Base-by-base conservation (phyloP, 306 rosid species). In the Albizia julibrissin region DNA sequence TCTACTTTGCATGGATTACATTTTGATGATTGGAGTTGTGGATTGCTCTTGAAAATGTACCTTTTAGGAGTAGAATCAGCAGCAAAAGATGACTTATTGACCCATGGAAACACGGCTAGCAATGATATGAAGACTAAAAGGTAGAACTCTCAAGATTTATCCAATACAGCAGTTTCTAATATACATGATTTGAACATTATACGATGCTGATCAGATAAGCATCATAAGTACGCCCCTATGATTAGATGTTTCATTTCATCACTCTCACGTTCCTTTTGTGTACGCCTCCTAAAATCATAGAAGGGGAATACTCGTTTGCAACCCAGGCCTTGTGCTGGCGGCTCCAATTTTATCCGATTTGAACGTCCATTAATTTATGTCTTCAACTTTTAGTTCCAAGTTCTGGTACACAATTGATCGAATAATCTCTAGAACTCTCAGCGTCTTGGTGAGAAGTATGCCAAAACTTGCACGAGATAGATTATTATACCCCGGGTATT, bases 11-110 rank as follows among this genome's bases (percentile, higher is more conserved):
- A 22, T 71, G 76, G 76, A 26, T 22, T 34, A 9, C 79, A 15
- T 16, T 58, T 76, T 59, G 31, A 24, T 71, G 49, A 43, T 71
- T 43, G 74, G 47, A 69, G n/a, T 71, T 71, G 56, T 71, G 75
- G 75, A 44, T 71, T 71, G 75, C 34, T 71, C 58, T 71, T 71
- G 58, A 42, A 43, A 42, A 40, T 22, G 56, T 43, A 31, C 4
- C 39, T 10, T 71, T 71, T 71, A 43, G 75, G 58, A 43, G 29
- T 29, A n/a, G 33, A 42, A 70, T 13, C 54, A 70, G 54, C 54
- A 22, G 40, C 69, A 22, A 70, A 44, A 42, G 43, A 69, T 22
- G 29, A 34, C 16, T 21, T 21, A 37, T 39, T 37, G 15, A 37
- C 33, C 52, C 7, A 37, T 69, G 29, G 52, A 39, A 69, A 18